Evolutionary conservation across 495 filamentous ascomycete genomes (phyloP), one percentile per base, ranked within the genome.

Genomic region (Penicillium cataractarum): DNA sequence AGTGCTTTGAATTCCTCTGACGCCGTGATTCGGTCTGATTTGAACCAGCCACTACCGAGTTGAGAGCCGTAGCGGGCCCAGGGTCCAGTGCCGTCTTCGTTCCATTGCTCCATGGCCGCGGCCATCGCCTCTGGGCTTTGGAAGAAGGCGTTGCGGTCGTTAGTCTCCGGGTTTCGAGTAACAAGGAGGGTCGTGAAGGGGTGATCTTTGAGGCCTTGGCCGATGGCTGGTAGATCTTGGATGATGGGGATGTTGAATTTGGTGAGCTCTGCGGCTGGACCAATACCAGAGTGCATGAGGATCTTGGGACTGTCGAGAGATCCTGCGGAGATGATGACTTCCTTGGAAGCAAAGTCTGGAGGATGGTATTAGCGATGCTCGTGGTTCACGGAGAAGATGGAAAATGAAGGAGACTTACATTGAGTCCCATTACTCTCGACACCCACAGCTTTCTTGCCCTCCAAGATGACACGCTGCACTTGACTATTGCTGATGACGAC

Each of bases 211-310:
- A 90, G 78, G 63, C 87, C 86, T 62, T 86, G 74, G 4, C 86
- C 87, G 33, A 89, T 72, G 12, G 75, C 75, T 6, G 82, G 76
- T 0, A 83, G 56, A 17, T 84, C 71, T 0, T 80, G 71, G 21
- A 85, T 55, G 0, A 86, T 65, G 0, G 81, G 78, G 61, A 90
- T 86, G n/a, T 72, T 60, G 70, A 79, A 82, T 33, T 80, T 62
- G n/a, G 72, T 37, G 0, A 91, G 80, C 29, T 87, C 78, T 0
- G 71, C 64, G 12, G 69, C 67, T 0, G 87, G 84, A 0, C 87
- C 87, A 57, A 90, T 84, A 12, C 87, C 88, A 0, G 84, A 87
- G 58, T 87, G 84, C 82, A 88, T 85, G 0, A 90, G 77, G 54
- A 89, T 80, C 44, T 84, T 81, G 3, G 88, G 87, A 13, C 74